Evolutionary conservation across 83 land plant species (phyloP).

Genomic region (Picea abies): DNA sequence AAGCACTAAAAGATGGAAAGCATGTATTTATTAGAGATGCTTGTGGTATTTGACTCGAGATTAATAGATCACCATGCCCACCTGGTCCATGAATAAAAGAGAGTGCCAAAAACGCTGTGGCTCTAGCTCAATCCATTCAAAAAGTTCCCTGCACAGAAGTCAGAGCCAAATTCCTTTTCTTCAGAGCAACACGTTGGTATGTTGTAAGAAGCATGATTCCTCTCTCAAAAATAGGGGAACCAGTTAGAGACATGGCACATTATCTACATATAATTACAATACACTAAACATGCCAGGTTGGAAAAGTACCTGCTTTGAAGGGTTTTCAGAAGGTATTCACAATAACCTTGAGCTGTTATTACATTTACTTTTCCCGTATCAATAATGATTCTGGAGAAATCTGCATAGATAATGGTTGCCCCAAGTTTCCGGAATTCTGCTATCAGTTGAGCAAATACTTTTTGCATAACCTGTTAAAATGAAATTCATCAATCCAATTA

Average conservation of each 20-base stretch:
- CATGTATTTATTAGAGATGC: not conserved
- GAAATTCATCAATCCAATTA: no score
- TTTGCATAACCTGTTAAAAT: constrained; percentile 85
- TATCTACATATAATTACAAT: not conserved
- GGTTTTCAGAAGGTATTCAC: constrained; percentile 87
- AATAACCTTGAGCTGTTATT: constrained; percentile 84
- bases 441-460: constrained; percentile 87
- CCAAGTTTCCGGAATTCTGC: constrained; percentile 94
- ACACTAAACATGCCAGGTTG: not conserved
- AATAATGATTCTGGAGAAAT: constrained; percentile 86
- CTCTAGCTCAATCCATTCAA: constrained; percentile 99
- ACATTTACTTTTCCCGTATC: constrained; percentile 85
- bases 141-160: constrained; percentile 70
- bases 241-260: not conserved
- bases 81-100: constrained; percentile 98
- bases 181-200: not conserved
- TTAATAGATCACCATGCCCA: constrained; percentile 14
- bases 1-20: not conserved
- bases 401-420: constrained; percentile 86
- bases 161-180: not conserved
- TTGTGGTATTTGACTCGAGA: not conserved
- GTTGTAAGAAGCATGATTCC: not conserved
- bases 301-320: constrained; percentile 73
- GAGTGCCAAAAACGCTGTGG: constrained; percentile 94
- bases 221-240: not conserved